Evolutionary conservation across 2,329 filamentous ascomycete genomes (phyloP), one percentile per base, ranked within the genome.

Genomic region (Boeremia exigua): DNA sequence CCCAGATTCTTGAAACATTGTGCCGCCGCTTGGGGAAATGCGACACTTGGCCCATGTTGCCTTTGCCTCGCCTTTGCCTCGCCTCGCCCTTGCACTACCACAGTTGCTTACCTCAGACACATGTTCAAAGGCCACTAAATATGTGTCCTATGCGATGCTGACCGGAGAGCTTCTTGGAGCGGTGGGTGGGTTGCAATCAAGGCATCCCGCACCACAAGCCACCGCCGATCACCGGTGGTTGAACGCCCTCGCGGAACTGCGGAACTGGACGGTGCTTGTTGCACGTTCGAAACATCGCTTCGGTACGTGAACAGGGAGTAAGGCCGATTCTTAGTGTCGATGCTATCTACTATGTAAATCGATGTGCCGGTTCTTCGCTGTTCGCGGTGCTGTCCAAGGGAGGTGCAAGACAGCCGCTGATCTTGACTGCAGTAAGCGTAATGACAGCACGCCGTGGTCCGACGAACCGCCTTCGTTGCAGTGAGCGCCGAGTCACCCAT

Each of bases 381-480:
- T 51, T 56, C 42, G 40, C 47, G 47, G 40, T 42, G 46, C 36
- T 17, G 27, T 30, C 30, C 14, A 47, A 47, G 47, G 42, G 34
- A 46, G 45, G 28, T 29, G 29, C 42, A 36, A 10, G 29, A 12
- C 27, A 15, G 29, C 17, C 27, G 44, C 43, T 53, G 60, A 60
- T 60, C 56, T 52, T 61, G 51, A 45, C 59, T 61, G 56, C 55
- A 48, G 56, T 58, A 54, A 64, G 59, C 62, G 60, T 19, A 27
- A 47, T 45, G 50, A 62, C 49, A 62, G 54, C 58, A 59, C 56
- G 61, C 56, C 58, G 37, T 58, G 57, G 37, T 23, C 59, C 54
- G 46, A 51, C 57, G 56, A 43, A 44, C 54, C 59, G 48, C 54
- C 48, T 44, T 62, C 45, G 60, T 61, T 50, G 25, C 36, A 46